Conservation (phyloP, 305 asterid genomes). For the Salvia sclarea region DNA sequence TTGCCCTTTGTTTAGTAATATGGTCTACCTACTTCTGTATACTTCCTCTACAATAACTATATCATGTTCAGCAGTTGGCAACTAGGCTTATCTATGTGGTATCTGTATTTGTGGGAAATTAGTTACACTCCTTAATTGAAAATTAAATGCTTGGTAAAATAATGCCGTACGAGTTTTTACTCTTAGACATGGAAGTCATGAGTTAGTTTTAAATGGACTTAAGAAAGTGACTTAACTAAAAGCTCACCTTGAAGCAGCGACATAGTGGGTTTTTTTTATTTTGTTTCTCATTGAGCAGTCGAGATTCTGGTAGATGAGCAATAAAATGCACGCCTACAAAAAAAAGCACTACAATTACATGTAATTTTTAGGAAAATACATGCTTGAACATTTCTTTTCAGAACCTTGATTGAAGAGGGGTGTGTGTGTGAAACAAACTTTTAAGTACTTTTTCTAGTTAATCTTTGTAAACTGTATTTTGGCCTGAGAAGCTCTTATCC, state of each 20-base stretch:
- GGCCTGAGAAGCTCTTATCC: constrained; percentile 15
- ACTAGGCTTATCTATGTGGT: not conserved
- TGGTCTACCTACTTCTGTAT: not conserved
- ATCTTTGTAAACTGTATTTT: not conserved
- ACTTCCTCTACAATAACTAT: constrained; percentile 9
- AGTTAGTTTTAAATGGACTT: not conserved
- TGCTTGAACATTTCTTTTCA: not conserved
- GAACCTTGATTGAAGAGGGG: not conserved
- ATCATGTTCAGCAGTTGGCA: not conserved
- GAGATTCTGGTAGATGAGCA: not conserved
- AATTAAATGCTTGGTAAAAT: not conserved
- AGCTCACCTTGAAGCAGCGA: not conserved
- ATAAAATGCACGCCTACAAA: not conserved
- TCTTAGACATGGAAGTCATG: not conserved
- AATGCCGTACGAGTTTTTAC: no score
- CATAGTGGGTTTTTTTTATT: not conserved
- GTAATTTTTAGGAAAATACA: not conserved
- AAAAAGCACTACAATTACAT: not conserved
- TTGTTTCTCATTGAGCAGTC: not conserved
- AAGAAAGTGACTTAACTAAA: not conserved
- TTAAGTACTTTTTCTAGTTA: not conserved
- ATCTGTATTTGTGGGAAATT: not conserved
- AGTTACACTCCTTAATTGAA: not conserved
- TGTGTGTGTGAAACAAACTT: not conserved
- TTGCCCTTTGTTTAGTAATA: constrained; percentile 9